Conservation (phyloP, 2,329 filamentous ascomycete species). For the Aspergillus pseudoglaucus region DNA sequence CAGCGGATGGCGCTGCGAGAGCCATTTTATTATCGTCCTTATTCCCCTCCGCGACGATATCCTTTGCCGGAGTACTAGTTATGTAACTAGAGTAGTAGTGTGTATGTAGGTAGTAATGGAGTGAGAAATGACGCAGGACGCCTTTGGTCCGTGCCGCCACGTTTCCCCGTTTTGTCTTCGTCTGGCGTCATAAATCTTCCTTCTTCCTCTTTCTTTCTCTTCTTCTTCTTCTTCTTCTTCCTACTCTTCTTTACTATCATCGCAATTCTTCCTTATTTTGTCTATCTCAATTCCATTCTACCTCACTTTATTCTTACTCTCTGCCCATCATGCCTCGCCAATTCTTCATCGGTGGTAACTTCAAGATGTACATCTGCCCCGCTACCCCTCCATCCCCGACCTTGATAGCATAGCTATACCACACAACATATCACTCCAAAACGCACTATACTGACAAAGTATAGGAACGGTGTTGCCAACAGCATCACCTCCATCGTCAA, state of each 20-base stretch:
- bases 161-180: slow-evolving; percentile 3
- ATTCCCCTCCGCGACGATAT: slow-evolving; percentile 5
- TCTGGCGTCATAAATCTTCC: slow-evolving; percentile 9
- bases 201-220: slow-evolving; percentile 4
- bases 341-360: slow-evolving; percentile 98
- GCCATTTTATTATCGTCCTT: slow-evolving; percentile 7
- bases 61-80: slow-evolving; percentile 4
- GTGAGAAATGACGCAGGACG: not conserved
- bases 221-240: slow-evolving; percentile 6
- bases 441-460: not conserved
- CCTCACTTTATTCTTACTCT: not conserved
- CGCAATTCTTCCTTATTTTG: not conserved
- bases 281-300: not conserved
- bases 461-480: slow-evolving; percentile 86
- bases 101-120: too few relatives aligned
- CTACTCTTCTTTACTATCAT: slow-evolving; percentile 4
- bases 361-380: slow-evolving; percentile 75
- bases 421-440: not conserved
- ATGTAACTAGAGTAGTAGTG: not conserved
- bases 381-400: slow-evolving; percentile 17
- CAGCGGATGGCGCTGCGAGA: slow-evolving; percentile 14
- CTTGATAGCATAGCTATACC: not conserved
- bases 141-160: not conserved
- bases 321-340: slow-evolving; percentile 76
- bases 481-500: slow-evolving; percentile 86